Evolutionary conservation across 306 rosid genomes (phyloP), one percentile per base, ranked within the genome.

Genomic region (Rubus parviflorus): DNA sequence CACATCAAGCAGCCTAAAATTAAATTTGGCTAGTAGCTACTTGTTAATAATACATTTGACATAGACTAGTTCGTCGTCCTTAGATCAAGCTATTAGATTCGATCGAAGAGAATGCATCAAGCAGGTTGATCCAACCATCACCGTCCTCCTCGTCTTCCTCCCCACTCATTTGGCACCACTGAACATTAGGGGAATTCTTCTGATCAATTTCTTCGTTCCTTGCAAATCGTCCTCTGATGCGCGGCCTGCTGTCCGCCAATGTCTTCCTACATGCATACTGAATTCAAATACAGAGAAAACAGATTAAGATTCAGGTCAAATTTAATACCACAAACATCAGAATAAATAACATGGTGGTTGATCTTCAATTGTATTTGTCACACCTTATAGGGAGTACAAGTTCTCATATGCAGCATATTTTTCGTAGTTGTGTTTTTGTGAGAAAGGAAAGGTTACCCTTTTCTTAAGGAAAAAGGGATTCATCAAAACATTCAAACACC

Each of bases 181-280:
- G 85, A 72, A 65, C 62, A 58, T 76, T 47, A 78, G 70, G 69
- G 23, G 69, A 46, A 54, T 73, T 89, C 81, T 86, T 88, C 58
- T 84, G 89, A 52, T 76, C 93, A 23, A 67, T 76, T 73, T 91
- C 94, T 2, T 91, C 93, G 30, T 91, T 92, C 83, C 85, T 92
- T 0, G 92, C 99, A 84, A 95, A 92, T 76, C 97, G 58, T 17
- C 99, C 99, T 83, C 94, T 86, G 58, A 95, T 84, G 16, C 97
- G 91, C n/a, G 97, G 97, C 85, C 99, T 78, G 68, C 89, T 92
- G 76, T 95, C 97, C 0, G 99, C 97, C 88, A 95, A 78, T 9
- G 97, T 90, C 79, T 92, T 92, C 83, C 99, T 88, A 61, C 99
- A 95, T 43, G 90, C 94, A 80, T 95, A 95, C 97, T 95, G 79